These are phyloP conservation scores for Penstemon eatonii DNA, from an alignment of 257 asterid genomes.

Conservation along the genomic window DNA sequence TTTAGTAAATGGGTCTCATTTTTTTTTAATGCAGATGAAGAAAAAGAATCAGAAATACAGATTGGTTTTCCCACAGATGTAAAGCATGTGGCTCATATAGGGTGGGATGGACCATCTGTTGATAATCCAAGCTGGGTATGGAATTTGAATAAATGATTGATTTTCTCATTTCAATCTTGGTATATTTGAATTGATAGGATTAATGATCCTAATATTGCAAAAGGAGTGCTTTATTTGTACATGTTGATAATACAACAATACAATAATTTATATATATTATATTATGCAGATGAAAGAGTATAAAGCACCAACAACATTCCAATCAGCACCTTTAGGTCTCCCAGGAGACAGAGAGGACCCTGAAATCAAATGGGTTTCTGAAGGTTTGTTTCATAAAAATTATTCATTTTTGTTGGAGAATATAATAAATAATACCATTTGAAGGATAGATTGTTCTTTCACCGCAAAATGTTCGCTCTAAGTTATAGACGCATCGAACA, in stretches of 20 bases:
- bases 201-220: background rate
- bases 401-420: background rate
- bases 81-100: slow-evolving; percentile 97
- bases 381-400: slow-evolving; percentile 44
- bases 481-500: too few species aligned
- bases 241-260: background rate
- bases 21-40: slow-evolving; percentile 57
- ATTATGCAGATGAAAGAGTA: slow-evolving; percentile 73
- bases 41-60: slow-evolving; percentile 65
- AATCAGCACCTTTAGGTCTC: slow-evolving; percentile 65
- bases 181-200: background rate
- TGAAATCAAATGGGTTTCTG: slow-evolving; percentile 80
- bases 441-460: too few species aligned
- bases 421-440: too few species aligned
- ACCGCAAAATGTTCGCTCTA: too few species aligned
- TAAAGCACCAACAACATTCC: slow-evolving; percentile 40
- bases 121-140: slow-evolving; percentile 79
- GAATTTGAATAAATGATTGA: background rate
- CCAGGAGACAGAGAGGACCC: slow-evolving; percentile 52
- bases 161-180: background rate
- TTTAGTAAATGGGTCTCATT: background rate
- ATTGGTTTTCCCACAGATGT: slow-evolving; percentile 96
- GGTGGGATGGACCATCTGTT: slow-evolving; percentile 85
- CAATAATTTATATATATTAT: too few species aligned
- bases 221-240: too few species aligned